These are phyloP conservation scores for Sabuloglossum arenarium DNA, from an alignment of 495 filamentous ascomycete species.

Conservation along the genomic window DNA sequence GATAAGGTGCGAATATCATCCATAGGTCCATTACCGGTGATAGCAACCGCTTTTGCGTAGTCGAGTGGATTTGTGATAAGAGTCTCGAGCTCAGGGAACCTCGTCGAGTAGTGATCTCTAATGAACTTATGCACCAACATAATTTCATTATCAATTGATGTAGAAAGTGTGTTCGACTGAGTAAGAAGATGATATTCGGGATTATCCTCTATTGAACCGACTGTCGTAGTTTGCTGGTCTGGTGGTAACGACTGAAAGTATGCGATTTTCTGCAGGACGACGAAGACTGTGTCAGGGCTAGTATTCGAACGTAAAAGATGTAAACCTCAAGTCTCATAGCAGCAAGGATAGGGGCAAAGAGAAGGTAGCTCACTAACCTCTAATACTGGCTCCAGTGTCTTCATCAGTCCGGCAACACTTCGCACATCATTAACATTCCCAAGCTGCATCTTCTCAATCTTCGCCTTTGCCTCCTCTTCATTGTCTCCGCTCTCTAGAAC, in stretches of 20 bases:
- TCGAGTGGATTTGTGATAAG: slow-evolving; percentile 81
- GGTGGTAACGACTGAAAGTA: slow-evolving; percentile 49
- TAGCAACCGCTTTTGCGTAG: slow-evolving; percentile 87
- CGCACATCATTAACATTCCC: slow-evolving; percentile 50
- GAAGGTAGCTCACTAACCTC: slow-evolving; percentile 36
- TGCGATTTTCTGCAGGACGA: slow-evolving; percentile 44
- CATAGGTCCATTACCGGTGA: slow-evolving; percentile 82
- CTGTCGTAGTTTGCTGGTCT: slow-evolving; percentile 33
- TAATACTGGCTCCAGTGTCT: slow-evolving; percentile 51
- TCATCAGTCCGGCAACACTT: slow-evolving; percentile 54
- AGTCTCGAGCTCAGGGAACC: slow-evolving; percentile 92
- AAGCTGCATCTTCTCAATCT: slow-evolving; percentile 60
- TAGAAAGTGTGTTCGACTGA: slow-evolving; percentile 65
- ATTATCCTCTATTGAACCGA: slow-evolving; percentile 66
- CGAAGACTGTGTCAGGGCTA: slow-evolving; percentile 35
- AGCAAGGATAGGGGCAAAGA: neutral
- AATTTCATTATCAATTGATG: slow-evolving; percentile 78
- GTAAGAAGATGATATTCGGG: slow-evolving; percentile 71
- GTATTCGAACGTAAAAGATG: slow-evolving; percentile 17
- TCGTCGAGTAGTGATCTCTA: slow-evolving; percentile 80
- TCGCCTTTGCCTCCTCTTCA: slow-evolving; percentile 46
- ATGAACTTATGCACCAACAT: slow-evolving; percentile 88
- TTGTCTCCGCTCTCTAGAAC: slow-evolving; percentile 31
- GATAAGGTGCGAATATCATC: slow-evolving; percentile 63
- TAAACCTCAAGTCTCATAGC: slow-evolving; percentile 20